A percentile compares a stretch with the other conserved stretches of the same genome.
Evolutionary conservation across 176 grass and related monocot genomes (phyloP).

Genomic region (Zea mays): Zm-B73-REFERENCE-NAM-5.0 NC_050096.1:276018501-276019000

Average conservation of each 20-base stretch:
- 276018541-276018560: conserved; percentile 90
- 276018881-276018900: conserved; percentile 1
- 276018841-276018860: background rate
- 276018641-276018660: conserved; percentile 10
- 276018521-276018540: conserved; percentile 70
- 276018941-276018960: too few relatives aligned
- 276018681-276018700: conserved; percentile 29
- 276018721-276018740: conserved; percentile 54
- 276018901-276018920: background rate
- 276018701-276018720: conserved; percentile 54
- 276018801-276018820: background rate
- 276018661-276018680: conserved; percentile 10
- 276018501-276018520: conserved; percentile 81
- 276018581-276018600: conserved; percentile 74
- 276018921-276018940: background rate
- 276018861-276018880: conserved; percentile 3
- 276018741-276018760: conserved; percentile 70
- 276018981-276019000: background rate
- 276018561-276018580: conserved; percentile 83
- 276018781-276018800: background rate
- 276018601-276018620: conserved; percentile 73
- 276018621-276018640: conserved; percentile 32
- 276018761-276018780: conserved; percentile 22
- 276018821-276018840: background rate
- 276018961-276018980: too few relatives aligned